These are phyloP conservation scores for Euclidium syriacum DNA, from an alignment of 345 rosid genomes.

Conservation along the genomic window DNA sequence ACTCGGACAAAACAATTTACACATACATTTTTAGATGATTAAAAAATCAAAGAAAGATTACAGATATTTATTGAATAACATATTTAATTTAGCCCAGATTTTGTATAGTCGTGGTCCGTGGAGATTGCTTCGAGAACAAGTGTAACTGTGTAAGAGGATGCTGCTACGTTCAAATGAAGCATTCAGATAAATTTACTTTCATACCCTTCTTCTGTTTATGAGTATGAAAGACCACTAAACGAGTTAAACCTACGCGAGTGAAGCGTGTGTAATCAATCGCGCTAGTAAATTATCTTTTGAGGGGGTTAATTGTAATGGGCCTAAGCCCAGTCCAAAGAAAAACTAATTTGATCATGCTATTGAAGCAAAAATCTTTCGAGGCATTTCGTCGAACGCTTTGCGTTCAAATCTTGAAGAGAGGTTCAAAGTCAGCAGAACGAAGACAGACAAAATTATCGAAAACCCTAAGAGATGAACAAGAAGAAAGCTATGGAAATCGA, in stretches of 20 bases:
- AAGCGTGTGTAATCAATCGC: not conserved
- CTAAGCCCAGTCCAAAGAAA: conserved; percentile 14
- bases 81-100: not conserved
- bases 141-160: conserved; percentile 17
- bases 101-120: not conserved
- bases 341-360: not conserved
- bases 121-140: conserved; percentile 15
- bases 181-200: conserved; percentile 1
- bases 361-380: not conserved
- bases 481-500: conserved; percentile 42
- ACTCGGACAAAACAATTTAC: too few species aligned
- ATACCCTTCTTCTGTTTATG: conserved; percentile 9
- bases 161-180: conserved; percentile 25
- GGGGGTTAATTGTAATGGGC: not conserved
- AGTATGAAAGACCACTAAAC: not conserved
- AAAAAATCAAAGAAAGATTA: not conserved
- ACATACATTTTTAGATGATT: too few species aligned
- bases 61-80: not conserved
- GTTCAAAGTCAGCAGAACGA: conserved; percentile 7
- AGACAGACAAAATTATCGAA: not conserved
- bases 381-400: conserved; percentile 22
- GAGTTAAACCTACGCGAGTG: not conserved
- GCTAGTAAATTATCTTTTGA: not conserved
- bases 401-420: not conserved
- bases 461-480: conserved; percentile 7